phyloP scores from a whole-genome alignment of 352 stramenopile species.

The Phytophthora colocasiae region DNA sequence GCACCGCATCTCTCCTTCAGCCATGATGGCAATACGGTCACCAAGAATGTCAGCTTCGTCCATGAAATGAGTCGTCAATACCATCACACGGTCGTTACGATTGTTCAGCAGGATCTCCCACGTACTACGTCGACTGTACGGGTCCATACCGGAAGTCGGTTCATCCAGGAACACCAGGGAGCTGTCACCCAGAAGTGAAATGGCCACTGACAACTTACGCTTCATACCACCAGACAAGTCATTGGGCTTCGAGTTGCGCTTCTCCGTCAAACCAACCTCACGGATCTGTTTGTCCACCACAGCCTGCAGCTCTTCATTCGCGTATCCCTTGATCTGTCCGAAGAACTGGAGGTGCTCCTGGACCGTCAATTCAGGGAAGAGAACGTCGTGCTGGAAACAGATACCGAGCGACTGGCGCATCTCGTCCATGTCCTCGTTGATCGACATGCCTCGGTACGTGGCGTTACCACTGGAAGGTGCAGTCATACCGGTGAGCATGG shows the following conservation, averaged over 20 bases:
- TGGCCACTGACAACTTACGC: conserved; percentile 87
- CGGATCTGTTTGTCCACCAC: conserved; percentile 47
- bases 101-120: conserved; percentile 82
- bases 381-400: conserved; percentile 84
- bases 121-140: conserved; percentile 93
- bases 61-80: conserved; percentile 96
- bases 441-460: conserved; percentile 68
- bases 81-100: conserved; percentile 65
- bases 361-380: conserved; percentile 75
- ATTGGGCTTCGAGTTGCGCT: conserved; percentile 47
- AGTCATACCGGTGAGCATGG: conserved; percentile 75
- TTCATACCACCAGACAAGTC: conserved; percentile 90
- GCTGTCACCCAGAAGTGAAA: conserved; percentile 89
- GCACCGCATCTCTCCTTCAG: conserved; percentile 69
- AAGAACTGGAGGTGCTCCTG: conserved; percentile 75
- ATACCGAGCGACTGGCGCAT: conserved; percentile 74
- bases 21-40: conserved; percentile 86
- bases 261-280: conserved; percentile 67
- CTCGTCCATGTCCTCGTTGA: conserved; percentile 76
- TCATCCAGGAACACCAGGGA: conserved; percentile 88
- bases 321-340: conserved; percentile 59
- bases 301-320: conserved; percentile 35
- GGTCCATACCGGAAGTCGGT: conserved; percentile 95
- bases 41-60: conserved; percentile 87
- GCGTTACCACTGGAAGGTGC: too few relatives aligned